Evolutionary conservation across 495 filamentous ascomycete genomes (phyloP), one percentile per base, ranked within the genome.

Genomic region (Eremomyces bilateralis): DNA sequence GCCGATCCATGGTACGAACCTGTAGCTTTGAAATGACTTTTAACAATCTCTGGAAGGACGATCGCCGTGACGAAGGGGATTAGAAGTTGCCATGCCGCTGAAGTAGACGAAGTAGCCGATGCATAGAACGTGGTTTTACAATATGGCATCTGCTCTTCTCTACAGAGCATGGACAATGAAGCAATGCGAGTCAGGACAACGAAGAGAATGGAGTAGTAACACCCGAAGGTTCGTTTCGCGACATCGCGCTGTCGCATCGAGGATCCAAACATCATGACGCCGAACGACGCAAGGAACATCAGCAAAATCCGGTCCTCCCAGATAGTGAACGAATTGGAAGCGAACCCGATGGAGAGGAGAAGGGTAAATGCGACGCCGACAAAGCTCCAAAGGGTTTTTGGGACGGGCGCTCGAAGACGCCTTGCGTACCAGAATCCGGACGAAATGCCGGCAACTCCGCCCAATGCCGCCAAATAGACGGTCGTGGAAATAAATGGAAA

Each of bases 221-320:
- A 61, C 35, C 78, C 80, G 2, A 92, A 46, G 19, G 71, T 63
- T 34, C 78, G 67, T 45, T 85, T 76, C 2, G 59, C 50, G 6
- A 59, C 49, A 8, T 63, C 55, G 21, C 67, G 61, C 40, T 76
- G 69, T 17, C 79, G 68, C 44, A 85, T 64, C 5, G 84, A 82
- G 3, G 74, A 69, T 3, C 78, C 49, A n/a, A 78, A 63, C 21
- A 69, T 65, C 24, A 70, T 58, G 15, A 80, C 54, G 19, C 80
- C 85, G 53, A 94, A 94, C 0, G 84, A 90, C 2, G 69, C 66
- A 36, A 94, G 67, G 60, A 94, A 83, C 58, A 85, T 90, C 1
- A 84, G 58, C n/a, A 91, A 62, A 30, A 91, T 92, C 13, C 82
- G 77, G 44, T 95, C 90, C 57, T 99, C 88, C 90, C 90, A 95